These are phyloP conservation scores for Phoma sp. DNA, from an alignment of 2,329 filamentous ascomycete genomes.

Conservation along the genomic window DNA sequence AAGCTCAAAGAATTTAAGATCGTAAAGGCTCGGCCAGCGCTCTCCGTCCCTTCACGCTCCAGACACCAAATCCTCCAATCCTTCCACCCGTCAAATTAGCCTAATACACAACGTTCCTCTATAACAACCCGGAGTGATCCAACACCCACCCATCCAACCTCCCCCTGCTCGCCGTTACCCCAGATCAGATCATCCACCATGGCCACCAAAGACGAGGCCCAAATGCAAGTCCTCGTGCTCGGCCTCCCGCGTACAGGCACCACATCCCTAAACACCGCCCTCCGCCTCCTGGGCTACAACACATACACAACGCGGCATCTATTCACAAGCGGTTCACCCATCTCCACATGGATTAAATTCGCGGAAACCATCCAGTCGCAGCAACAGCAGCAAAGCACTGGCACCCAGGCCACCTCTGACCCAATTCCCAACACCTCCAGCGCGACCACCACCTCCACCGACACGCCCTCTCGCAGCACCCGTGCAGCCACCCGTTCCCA, in stretches of 20 bases:
- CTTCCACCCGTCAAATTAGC: constrained; percentile 5
- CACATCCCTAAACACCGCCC: constrained; percentile 52
- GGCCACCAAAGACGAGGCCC: constrained; percentile 31
- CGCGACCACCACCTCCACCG: too few species aligned
- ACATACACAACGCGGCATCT: constrained; percentile 33
- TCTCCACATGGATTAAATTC: constrained; percentile 40
- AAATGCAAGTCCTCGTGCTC: constrained; percentile 74
- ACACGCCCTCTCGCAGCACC: too few species aligned
- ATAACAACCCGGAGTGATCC: neutral
- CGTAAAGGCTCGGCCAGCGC: neutral
- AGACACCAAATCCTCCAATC: too few species aligned
- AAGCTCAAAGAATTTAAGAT: neutral
- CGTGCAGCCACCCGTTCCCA: too few species aligned
- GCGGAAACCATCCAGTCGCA: constrained; percentile 19
- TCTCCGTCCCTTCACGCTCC: neutral
- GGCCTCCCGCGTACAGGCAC: constrained; percentile 75
- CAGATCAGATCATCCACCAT: neutral
- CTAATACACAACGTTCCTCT: constrained; percentile 1
- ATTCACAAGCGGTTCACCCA: constrained; percentile 25
- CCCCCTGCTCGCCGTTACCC: neutral
- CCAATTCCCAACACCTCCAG: too few species aligned
- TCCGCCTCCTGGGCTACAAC: constrained; percentile 54
- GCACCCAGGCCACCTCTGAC: too few species aligned
- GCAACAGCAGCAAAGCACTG: too few species aligned
- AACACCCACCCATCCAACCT: neutral